Conservation (phyloP, 345 rosid genomes). For the Cardiospermum halicacabum region DNA sequence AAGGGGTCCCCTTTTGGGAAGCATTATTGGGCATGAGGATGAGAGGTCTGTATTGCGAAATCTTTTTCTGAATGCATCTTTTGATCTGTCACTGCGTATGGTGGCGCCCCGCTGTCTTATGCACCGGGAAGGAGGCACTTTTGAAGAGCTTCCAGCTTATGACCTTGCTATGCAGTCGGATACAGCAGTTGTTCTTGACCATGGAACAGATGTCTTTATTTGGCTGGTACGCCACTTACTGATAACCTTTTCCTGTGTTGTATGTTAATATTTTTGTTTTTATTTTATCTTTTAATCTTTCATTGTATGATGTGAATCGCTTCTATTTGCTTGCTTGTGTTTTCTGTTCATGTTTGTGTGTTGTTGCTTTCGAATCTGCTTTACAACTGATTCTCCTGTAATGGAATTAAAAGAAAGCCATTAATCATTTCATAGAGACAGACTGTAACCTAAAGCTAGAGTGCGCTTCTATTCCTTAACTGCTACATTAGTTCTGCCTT, state of each 20-base stretch:
- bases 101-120: slow-evolving; percentile 89
- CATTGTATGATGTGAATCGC: slow-evolving; percentile 1
- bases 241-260: slow-evolving; percentile 6
- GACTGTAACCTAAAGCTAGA: neutral
- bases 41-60: slow-evolving; percentile 86
- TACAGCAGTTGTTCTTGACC: slow-evolving; percentile 95
- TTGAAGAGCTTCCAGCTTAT: slow-evolving; percentile 91
- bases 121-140: slow-evolving; percentile 97
- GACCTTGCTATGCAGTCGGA: slow-evolving; percentile 96
- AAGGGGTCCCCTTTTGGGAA: slow-evolving; percentile 91
- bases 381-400: slow-evolving; percentile 1
- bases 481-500: neutral
- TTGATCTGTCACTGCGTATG: slow-evolving; percentile 92
- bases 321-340: neutral
- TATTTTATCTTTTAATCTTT: too few relatives aligned
- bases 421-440: neutral
- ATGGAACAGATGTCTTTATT: slow-evolving; percentile 95
- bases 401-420: neutral
- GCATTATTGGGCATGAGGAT: slow-evolving; percentile 95
- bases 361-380: slow-evolving; percentile 10
- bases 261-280: too few relatives aligned
- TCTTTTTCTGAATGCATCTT: slow-evolving; percentile 85
- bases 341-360: neutral
- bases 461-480: neutral
- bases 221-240: slow-evolving; percentile 69